Evolutionary conservation across 176 grass and related monocot species (phyloP).

Genomic region (Oryza nivara): DNA sequence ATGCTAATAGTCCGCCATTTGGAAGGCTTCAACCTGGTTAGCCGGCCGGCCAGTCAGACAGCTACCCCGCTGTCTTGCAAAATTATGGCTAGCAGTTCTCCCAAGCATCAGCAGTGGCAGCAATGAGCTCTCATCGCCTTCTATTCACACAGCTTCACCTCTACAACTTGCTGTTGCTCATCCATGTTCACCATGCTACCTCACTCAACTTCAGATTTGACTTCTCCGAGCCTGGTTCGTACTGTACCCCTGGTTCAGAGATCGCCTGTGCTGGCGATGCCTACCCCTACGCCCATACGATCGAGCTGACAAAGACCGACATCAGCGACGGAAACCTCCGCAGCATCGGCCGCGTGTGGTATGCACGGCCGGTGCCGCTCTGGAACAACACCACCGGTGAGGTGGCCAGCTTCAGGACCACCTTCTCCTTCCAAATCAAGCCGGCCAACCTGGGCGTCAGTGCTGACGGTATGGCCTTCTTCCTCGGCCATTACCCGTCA

Average conservation of each 20-base stretch:
- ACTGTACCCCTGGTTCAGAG: not conserved
- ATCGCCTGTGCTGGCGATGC: slow-evolving; percentile 24
- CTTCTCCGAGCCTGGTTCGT: slow-evolving; percentile 26
- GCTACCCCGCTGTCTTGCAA: no score
- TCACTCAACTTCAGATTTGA: slow-evolving; percentile 59
- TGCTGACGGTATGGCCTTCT: slow-evolving; percentile 67
- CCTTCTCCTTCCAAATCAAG: slow-evolving; percentile 52
- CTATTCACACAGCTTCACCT: not conserved
- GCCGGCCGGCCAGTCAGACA: no score
- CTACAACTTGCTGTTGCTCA: not conserved
- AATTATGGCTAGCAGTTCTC: not conserved
- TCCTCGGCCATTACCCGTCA: slow-evolving; percentile 50
- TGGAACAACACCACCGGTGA: slow-evolving; percentile 36
- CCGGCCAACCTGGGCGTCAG: not conserved
- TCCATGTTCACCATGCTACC: slow-evolving; percentile 5
- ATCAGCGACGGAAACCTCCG: no score
- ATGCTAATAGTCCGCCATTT: no score
- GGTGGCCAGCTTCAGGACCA: slow-evolving; percentile 52
- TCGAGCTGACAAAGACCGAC: no score
- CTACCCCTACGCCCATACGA: no score
- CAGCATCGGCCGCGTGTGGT: no score
- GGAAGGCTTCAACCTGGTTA: no score
- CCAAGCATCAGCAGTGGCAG: slow-evolving; percentile 16
- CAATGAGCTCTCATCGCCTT: slow-evolving; percentile 1
- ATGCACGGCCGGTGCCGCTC: no score